phyloP scores from a whole-genome alignment of 805 yeast genomes.

The Scheffersomyces coipomensis region DNA sequence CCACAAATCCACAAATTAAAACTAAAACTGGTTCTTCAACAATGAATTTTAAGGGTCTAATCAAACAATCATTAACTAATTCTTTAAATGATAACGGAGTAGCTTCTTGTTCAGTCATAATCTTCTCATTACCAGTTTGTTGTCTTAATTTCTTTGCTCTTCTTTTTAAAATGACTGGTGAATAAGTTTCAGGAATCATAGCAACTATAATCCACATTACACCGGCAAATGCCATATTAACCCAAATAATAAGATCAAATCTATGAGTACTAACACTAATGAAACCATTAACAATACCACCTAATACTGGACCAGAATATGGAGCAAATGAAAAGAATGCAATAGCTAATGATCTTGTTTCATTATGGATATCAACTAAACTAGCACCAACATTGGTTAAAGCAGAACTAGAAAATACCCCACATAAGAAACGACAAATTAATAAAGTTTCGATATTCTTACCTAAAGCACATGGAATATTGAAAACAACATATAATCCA shows the following conservation, averaged over 20 bases:
- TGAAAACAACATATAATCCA: slow-evolving; percentile 71
- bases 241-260: slow-evolving; percentile 79
- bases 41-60: slow-evolving; percentile 77
- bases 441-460: slow-evolving; percentile 79
- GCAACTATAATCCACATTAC: slow-evolving; percentile 67
- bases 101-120: slow-evolving; percentile 93
- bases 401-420: slow-evolving; percentile 82
- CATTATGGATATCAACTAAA: slow-evolving; percentile 82
- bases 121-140: slow-evolving; percentile 77
- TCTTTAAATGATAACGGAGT: slow-evolving; percentile 68
- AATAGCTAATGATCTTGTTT: slow-evolving; percentile 83
- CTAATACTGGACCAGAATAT: slow-evolving; percentile 88
- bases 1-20: slow-evolving; percentile 80
- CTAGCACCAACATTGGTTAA: slow-evolving; percentile 88
- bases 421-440: slow-evolving; percentile 83
- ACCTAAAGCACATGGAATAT: slow-evolving; percentile 83
- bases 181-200: slow-evolving; percentile 85
- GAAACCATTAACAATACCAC: slow-evolving; percentile 87
- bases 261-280: slow-evolving; percentile 69
- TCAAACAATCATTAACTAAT: slow-evolving; percentile 66
- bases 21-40: slow-evolving; percentile 83
- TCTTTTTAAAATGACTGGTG: slow-evolving; percentile 71
- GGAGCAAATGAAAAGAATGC: slow-evolving; percentile 92
- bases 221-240: slow-evolving; percentile 90
- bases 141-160: slow-evolving; percentile 68